Conservation (phyloP, 2,329 filamentous ascomycete species). For the Aspergillus niger region DNA sequence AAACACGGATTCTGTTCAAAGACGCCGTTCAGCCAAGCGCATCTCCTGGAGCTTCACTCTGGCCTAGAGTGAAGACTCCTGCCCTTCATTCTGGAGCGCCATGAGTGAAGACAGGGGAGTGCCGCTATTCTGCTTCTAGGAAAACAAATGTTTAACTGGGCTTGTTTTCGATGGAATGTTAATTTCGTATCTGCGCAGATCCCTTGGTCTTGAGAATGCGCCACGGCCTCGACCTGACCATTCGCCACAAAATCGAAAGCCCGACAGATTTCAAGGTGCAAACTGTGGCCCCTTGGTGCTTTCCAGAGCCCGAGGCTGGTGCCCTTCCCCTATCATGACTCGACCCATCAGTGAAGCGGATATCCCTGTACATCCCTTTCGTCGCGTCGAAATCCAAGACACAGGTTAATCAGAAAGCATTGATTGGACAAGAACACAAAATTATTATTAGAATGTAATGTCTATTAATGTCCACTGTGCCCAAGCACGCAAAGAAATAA, state of each 20-base stretch:
- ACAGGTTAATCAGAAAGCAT: background rate
- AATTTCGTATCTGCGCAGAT: constrained; percentile 20
- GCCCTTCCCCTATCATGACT: background rate
- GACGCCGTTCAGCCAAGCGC: background rate
- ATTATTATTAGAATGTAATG: constrained; percentile 19
- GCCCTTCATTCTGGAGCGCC: background rate
- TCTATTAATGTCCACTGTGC: constrained; percentile 20
- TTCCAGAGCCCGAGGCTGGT: background rate
- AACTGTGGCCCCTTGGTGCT: background rate
- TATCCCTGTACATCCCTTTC: constrained; percentile 7
- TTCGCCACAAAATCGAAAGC: background rate
- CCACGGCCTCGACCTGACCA: background rate
- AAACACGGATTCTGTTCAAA: background rate
- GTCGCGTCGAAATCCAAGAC: background rate
- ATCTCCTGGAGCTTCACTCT: background rate
- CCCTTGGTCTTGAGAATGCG: constrained; percentile 10
- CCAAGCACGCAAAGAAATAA: constrained; percentile 2
- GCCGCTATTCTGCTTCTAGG: background rate
- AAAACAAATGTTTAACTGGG: background rate
- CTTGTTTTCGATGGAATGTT: constrained; percentile 24
- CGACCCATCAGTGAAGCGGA: background rate
- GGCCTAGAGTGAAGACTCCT: background rate
- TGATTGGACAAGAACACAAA: constrained; percentile 2
- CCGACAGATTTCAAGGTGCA: background rate
- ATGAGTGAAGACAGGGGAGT: background rate